These are phyloP conservation scores for Aureobasidium leucospermi DNA, from an alignment of 2,329 filamentous ascomycete species.

Conservation along the genomic window DNA sequence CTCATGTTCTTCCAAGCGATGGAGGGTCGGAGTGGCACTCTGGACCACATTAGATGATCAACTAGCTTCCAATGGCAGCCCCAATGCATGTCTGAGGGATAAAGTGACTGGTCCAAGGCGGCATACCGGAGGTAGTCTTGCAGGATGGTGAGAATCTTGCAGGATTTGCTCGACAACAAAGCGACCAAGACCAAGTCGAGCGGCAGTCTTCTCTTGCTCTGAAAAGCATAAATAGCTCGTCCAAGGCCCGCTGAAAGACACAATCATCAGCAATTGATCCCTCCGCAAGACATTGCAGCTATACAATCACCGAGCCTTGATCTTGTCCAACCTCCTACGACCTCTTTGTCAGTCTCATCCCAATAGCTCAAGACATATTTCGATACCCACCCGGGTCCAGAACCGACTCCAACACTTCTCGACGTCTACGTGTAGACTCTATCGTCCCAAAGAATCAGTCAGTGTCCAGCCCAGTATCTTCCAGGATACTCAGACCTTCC, in stretches of 20 bases:
- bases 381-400: background rate
- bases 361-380: background rate
- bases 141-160: slow-evolving; percentile 1
- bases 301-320: background rate
- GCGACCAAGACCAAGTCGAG: background rate
- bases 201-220: background rate
- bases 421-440: background rate
- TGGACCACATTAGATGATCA: background rate
- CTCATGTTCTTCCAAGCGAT: slow-evolving; percentile 5
- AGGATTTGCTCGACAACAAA: slow-evolving; percentile 1
- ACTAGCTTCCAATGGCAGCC: slow-evolving; percentile 4
- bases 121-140: background rate
- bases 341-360: background rate
- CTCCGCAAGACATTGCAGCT: background rate
- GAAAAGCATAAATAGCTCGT: slow-evolving; percentile 15
- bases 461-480: background rate
- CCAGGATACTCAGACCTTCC: background rate
- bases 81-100: background rate
- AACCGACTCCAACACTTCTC: background rate
- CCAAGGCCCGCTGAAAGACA: background rate
- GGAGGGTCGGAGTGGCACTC: background rate
- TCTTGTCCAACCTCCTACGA: background rate
- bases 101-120: slow-evolving; percentile 9
- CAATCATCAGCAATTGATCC: slow-evolving; percentile 1
- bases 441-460: background rate